Evolutionary conservation across 2,329 filamentous ascomycete species (phyloP), one percentile per base, ranked within the genome.

Genomic region (Phyllachora maydis): DNA sequence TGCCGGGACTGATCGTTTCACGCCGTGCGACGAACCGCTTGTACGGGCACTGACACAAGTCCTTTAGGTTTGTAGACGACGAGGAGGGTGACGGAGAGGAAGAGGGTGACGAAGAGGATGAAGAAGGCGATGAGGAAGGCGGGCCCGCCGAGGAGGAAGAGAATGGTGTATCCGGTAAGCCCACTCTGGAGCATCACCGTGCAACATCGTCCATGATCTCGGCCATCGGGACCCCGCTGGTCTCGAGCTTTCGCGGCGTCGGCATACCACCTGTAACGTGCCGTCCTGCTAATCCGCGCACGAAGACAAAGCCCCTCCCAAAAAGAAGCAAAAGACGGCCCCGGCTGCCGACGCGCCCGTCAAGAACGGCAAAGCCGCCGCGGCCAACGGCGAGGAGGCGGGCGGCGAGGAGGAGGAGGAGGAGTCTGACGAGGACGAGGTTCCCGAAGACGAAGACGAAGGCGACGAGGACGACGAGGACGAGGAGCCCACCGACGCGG

Each of bases 241-340:
- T n/a, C n/a, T n/a, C n/a, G n/a, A n/a, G n/a, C n/a, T n/a, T n/a
- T n/a, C n/a, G n/a, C n/a, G n/a, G n/a, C n/a, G n/a, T n/a, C n/a
- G n/a, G n/a, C n/a, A n/a, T n/a, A n/a, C n/a, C n/a, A n/a, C n/a
- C n/a, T n/a, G n/a, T n/a, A n/a, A n/a, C n/a, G n/a, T n/a, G n/a
- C n/a, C n/a, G n/a, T n/a, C n/a, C n/a, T n/a, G 18, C n/a, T 18
- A 15, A 9, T 18, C 14, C 14, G n/a, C n/a, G n/a, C n/a, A n/a
- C n/a, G n/a, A n/a, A 52, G 45, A 41, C 25, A 40, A 46, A 29
- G 46, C 48, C 25, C 55, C 53, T 23, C 57, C 57, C 18, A 50
- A 50, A 27, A 62, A 62, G 48, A 60, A 59, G 45, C 50, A 48
- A 35, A 62, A 59, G 51, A 57, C 52, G 14, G 41, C 43, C 13